These are phyloP conservation scores for Penicillium hesseltinei DNA, from an alignment of 2,329 filamentous ascomycete species.

Conservation along the genomic window DNA sequence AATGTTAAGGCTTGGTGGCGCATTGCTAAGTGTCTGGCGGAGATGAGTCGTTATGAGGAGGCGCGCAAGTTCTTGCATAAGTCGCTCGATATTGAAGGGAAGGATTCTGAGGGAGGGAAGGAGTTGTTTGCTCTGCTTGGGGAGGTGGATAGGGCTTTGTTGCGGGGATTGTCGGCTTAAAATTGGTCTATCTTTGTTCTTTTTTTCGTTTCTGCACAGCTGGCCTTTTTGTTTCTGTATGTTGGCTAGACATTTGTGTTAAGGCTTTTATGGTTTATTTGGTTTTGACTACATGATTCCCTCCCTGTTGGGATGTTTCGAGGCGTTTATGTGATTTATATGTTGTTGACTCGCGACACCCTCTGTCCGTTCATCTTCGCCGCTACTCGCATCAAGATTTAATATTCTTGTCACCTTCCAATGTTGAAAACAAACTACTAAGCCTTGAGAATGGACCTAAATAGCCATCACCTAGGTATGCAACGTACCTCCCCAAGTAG, in stretches of 20 bases:
- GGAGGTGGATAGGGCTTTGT: conserved; percentile 63
- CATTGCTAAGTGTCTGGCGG: conserved; percentile 75
- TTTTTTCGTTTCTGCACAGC: neutral
- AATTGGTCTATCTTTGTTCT: neutral
- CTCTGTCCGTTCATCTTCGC: no score
- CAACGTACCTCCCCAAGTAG: no score
- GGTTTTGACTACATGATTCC: conserved; percentile 3
- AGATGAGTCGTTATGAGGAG: conserved; percentile 88
- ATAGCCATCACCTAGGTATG: no score
- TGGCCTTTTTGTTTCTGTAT: neutral
- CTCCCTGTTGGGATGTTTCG: neutral
- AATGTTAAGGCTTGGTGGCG: conserved; percentile 97
- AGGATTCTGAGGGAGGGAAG: conserved; percentile 48
- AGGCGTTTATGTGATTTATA: conserved; percentile 4
- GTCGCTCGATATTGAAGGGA: conserved; percentile 79
- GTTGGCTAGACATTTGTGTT: neutral
- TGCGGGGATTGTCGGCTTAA: conserved; percentile 31
- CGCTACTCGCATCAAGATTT: no score
- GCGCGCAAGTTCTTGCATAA: conserved; percentile 73
- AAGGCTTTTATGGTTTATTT: neutral
- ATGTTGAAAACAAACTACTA: no score
- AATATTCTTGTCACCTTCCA: no score
- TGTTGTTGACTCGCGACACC: neutral
- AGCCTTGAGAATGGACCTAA: no score
- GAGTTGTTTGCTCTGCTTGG: conserved; percentile 60